Evolutionary conservation across 495 filamentous ascomycete genomes (phyloP).

Genomic region (Margaritispora aquatica): DNA sequence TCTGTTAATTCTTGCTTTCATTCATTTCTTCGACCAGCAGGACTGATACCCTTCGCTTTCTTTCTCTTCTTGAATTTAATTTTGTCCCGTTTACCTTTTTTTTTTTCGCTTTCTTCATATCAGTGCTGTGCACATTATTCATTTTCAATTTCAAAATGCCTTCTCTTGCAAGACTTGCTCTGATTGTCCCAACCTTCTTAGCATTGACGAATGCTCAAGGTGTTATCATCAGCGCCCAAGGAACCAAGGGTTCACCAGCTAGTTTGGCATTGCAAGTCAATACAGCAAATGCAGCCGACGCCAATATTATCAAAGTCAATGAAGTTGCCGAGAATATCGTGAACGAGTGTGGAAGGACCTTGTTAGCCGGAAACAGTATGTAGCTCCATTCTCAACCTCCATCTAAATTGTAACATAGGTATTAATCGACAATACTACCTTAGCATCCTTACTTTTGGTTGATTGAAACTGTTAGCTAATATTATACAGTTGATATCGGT

Average conservation of each 20-base stretch:
- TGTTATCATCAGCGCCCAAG: conserved; percentile 36
- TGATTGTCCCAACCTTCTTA: background rate
- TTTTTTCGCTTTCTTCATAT: background rate
- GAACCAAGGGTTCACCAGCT: conserved; percentile 30
- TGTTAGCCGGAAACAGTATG: conserved; percentile 39
- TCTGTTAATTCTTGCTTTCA: background rate
- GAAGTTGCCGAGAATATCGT: conserved; percentile 40
- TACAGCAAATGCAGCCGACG: conserved; percentile 40
- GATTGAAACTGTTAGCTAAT: background rate
- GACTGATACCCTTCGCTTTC: background rate
- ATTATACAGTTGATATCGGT: conserved; percentile 35
- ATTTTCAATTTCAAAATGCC: background rate
- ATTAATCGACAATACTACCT: background rate
- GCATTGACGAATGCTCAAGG: conserved; percentile 29
- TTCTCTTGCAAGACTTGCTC: background rate
- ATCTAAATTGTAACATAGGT: background rate
- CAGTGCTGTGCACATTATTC: background rate
- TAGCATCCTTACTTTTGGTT: background rate
- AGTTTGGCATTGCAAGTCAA: conserved; percentile 39
- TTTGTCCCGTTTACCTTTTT: background rate
- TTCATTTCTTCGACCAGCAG: background rate
- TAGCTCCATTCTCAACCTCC: background rate
- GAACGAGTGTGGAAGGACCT: conserved; percentile 42
- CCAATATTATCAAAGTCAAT: conserved; percentile 44
- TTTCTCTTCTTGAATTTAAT: background rate